phyloP scores from a whole-genome alignment of 129 eudicot genomes.

The Oenanthe sinensis region DNA sequence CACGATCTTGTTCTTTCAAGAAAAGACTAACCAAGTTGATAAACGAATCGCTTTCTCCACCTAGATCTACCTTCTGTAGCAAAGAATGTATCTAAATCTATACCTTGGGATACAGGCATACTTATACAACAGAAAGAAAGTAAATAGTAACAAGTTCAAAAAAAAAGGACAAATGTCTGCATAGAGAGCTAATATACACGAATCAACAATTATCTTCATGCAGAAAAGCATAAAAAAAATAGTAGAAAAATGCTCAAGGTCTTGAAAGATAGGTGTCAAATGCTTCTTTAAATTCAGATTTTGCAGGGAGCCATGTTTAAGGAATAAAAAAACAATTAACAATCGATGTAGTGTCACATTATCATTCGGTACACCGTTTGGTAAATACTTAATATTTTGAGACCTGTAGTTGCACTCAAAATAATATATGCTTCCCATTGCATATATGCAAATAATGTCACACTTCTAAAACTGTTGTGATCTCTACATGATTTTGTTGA shows the following conservation, averaged over 20 bases:
- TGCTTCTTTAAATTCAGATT: neutral
- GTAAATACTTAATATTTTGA: no score
- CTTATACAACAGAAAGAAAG: neutral
- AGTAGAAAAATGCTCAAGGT: neutral
- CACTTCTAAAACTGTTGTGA: neutral
- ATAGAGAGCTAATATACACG: neutral
- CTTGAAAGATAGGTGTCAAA: neutral
- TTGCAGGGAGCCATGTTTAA: neutral
- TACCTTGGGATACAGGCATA: neutral
- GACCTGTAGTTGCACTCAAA: neutral
- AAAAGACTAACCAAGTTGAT: neutral
- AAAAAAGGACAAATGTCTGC: neutral
- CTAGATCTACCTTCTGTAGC: neutral
- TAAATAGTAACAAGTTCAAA: neutral
- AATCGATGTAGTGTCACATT: neutral
- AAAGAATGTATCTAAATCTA: neutral
- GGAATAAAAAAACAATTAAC: neutral
- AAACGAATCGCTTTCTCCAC: neutral
- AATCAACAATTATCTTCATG: neutral
- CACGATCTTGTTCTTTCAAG: neutral
- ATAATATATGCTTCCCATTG: no score
- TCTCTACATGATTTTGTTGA: no score
- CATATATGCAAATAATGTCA: neutral
- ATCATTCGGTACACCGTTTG: neutral
- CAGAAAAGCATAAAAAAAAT: neutral